A percentile compares a stretch with the other conserved stretches of the same genome.
phyloP scores from a whole-genome alignment of 257 asterid species.

The Gentiana dahurica region DNA sequence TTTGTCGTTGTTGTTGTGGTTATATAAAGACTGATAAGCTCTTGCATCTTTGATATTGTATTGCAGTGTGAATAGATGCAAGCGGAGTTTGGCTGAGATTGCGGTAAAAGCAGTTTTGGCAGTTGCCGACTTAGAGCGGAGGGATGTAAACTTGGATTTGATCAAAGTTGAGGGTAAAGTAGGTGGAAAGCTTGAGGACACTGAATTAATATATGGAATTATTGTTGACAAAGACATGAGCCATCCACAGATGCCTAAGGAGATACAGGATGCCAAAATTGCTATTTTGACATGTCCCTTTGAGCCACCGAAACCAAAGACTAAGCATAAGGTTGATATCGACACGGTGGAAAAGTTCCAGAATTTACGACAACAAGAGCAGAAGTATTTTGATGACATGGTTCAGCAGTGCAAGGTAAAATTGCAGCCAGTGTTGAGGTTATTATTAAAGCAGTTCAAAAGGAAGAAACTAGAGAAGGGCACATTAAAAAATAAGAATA shows the following conservation, averaged over 20 bases:
- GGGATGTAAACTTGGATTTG: slow-evolving; percentile 89
- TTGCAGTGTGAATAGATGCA: slow-evolving; percentile 95
- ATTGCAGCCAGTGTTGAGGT: not conserved
- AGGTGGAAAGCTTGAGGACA: slow-evolving; percentile 95
- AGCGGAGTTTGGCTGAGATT: slow-evolving; percentile 87
- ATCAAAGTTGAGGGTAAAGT: slow-evolving; percentile 96
- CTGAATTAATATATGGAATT: slow-evolving; percentile 82
- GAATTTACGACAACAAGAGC: slow-evolving; percentile 74
- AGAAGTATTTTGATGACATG: slow-evolving; percentile 91
- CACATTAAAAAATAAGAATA: not conserved
- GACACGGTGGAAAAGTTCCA: slow-evolving; percentile 89
- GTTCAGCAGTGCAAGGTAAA: slow-evolving; percentile 93
- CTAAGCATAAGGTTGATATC: slow-evolving; percentile 97
- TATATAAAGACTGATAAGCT: not conserved
- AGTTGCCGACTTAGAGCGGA: slow-evolving; percentile 97
- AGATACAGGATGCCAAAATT: slow-evolving; percentile 78
- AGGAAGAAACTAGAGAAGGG: not conserved
- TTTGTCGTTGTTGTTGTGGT: not conserved
- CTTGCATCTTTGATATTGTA: not conserved
- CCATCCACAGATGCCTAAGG: slow-evolving; percentile 98
- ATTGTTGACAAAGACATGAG: slow-evolving; percentile 95
- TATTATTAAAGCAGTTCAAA: not conserved
- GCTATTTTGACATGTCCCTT: slow-evolving; percentile 94
- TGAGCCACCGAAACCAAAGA: slow-evolving; percentile 99
- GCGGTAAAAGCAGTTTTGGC: slow-evolving; percentile 96